A percentile compares a stretch with the other conserved stretches of the same genome.
phyloP scores from a whole-genome alignment of 768 basidiomycete genomes.

The Tubosaeta brunneosetosa region DNA sequence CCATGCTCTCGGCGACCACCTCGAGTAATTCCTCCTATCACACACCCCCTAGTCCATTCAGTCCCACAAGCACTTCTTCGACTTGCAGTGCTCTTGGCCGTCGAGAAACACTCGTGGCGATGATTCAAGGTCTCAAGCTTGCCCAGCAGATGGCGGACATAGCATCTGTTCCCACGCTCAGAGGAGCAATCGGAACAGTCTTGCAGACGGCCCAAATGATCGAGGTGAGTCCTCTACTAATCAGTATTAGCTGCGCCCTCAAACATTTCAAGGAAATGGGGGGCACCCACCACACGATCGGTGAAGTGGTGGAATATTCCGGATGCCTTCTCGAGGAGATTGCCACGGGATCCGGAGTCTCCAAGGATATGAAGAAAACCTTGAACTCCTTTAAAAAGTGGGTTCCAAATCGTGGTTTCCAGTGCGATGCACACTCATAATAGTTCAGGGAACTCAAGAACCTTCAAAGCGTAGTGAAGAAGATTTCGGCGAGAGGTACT shows the following conservation, averaged over 20 bases:
- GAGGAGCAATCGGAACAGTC: constrained; percentile 6
- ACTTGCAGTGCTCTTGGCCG: constrained; percentile 1
- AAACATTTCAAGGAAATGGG: constrained; percentile 5
- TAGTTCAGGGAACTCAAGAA: constrained; percentile 5
- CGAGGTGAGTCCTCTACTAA: constrained; percentile 1
- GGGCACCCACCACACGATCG: constrained; percentile 12
- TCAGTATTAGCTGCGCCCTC: neutral
- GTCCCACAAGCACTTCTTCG: constrained; percentile 1
- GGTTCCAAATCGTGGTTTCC: neutral
- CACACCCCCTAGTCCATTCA: neutral
- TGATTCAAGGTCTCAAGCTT: constrained; percentile 7
- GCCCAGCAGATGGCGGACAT: constrained; percentile 9
- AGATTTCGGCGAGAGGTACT: constrained; percentile 1
- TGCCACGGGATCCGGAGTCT: neutral
- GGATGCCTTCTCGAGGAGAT: constrained; percentile 14
- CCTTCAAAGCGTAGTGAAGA: constrained; percentile 7
- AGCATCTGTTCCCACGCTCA: neutral
- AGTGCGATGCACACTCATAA: neutral
- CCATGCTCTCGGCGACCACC: neutral
- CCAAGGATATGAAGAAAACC: constrained; percentile 2
- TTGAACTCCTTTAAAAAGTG: constrained; percentile 7
- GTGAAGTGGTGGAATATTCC: constrained; percentile 10
- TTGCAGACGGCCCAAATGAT: constrained; percentile 6
- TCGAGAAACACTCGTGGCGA: neutral
- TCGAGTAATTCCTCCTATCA: neutral